phyloP scores from a whole-genome alignment of 192 early-diverging fungal genomes.

The Coemansia sp. region DNA sequence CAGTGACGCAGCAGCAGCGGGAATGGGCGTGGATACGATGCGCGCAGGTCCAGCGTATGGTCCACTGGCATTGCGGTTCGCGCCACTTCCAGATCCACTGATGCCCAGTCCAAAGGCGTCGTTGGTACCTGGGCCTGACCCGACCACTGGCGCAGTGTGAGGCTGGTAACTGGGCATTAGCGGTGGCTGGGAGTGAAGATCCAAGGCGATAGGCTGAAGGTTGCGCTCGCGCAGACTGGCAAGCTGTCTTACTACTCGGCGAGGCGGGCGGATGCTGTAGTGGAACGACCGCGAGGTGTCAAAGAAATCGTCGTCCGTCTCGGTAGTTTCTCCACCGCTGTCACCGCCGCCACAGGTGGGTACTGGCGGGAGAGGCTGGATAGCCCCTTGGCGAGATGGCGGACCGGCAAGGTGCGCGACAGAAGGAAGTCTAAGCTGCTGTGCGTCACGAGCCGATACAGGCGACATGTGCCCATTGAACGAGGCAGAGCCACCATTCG shows the following conservation, averaged over 20 bases:
- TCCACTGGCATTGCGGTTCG: background rate
- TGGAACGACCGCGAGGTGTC: constrained; percentile 30
- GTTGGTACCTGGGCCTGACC: background rate
- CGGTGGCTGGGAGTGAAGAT: constrained; percentile 14
- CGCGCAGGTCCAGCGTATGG: constrained; percentile 15
- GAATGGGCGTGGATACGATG: constrained; percentile 37
- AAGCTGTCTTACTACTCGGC: constrained; percentile 44
- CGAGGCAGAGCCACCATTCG: background rate
- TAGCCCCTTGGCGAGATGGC: background rate
- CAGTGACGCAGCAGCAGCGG: constrained; percentile 15
- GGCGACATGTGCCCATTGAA: background rate
- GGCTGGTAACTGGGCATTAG: constrained; percentile 12
- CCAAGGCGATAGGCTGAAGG: constrained; percentile 25
- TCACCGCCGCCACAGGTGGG: constrained; percentile 4
- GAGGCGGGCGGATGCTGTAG: constrained; percentile 42
- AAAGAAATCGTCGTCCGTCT: constrained; percentile 58
- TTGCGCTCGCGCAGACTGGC: constrained; percentile 38
- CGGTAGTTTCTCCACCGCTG: constrained; percentile 46
- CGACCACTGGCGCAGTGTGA: constrained; percentile 30
- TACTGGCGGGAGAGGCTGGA: background rate
- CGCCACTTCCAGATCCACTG: background rate
- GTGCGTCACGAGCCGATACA: background rate
- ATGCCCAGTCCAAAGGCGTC: constrained; percentile 41
- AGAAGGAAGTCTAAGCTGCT: background rate
- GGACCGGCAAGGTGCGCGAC: background rate